These are phyloP conservation scores for Alternaria viburni DNA, from an alignment of 2,329 filamentous ascomycete species.

Conservation along the genomic window DNA sequence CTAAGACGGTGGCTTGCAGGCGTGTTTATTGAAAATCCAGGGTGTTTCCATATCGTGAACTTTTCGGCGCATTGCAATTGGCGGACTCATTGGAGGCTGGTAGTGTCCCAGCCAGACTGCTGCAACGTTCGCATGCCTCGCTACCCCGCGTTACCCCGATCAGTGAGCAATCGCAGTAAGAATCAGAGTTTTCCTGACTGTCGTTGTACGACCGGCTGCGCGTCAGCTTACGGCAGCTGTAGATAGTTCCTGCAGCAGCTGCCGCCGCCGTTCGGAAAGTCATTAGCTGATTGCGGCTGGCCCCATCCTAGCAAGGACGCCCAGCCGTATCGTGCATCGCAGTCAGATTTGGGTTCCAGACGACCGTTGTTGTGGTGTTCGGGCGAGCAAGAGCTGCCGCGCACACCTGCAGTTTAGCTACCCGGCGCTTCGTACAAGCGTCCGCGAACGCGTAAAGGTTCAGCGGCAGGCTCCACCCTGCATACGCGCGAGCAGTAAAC, in stretches of 20 bases:
- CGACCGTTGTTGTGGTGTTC: not conserved
- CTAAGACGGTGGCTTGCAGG: conserved; percentile 28
- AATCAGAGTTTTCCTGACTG: not conserved
- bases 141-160: conserved; percentile 7
- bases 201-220: not conserved
- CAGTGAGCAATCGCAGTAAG: not conserved
- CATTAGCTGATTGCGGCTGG: conserved; percentile 18
- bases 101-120: conserved; percentile 8
- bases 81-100: conserved; percentile 10
- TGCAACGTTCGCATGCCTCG: conserved; percentile 17
- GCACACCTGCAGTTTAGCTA: not conserved
- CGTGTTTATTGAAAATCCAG: conserved; percentile 38
- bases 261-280: conserved; percentile 16
- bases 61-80: not conserved
- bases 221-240: not conserved
- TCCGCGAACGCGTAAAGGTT: not conserved
- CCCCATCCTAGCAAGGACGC: not conserved
- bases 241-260: conserved; percentile 37
- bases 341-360: not conserved
- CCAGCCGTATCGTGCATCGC: not conserved
- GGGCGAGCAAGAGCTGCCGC: conserved; percentile 1
- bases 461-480: not conserved
- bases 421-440: not conserved
- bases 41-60: conserved; percentile 17
- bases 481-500: not conserved